Base-by-base conservation (phyloP, 352 stramenopile species). In the Phytophthora sansomeana region DNA sequence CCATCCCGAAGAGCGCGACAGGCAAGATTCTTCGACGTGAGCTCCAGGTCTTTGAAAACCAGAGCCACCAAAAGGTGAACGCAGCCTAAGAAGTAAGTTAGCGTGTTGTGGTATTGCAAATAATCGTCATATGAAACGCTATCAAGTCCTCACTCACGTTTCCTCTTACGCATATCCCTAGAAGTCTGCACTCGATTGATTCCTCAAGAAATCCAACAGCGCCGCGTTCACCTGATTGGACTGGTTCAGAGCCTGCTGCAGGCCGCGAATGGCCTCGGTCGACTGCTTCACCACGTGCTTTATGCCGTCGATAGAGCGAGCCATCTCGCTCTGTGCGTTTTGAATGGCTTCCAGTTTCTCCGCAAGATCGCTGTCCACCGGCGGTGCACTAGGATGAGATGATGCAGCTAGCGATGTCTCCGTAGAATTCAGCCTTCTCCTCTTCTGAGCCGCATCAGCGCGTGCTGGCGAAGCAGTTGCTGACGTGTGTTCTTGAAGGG, bases 21-120 rank as follows among this genome's bases (percentile, higher is more conserved):
- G 95, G 95, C 17, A 98, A 98, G 77, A 97, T 98, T 55, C 69
- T 98, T 33, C 81, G 93, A 38, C 77, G 92, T 16, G 67, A 97
- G 41, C 71, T 98, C n/a, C 78, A 87, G 32, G 73, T 67, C 10
- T 42, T 62, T 19, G 70, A 85, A 41, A 85, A 82, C 56, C 52
- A 67, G 59, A 39, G 63, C 33, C 67, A 74, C 39, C 46, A 63
- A 47, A 67, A 71, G 44, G 51, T 26, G 38, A 68, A 35, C 36
- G 29, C 26, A 19, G 50, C 57, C 10, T 67, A 54, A 33, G 10
- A 66, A 51, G 16, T 43, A 26, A 17, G 24, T 35, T 36, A 41
- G 49, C 41, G 9, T 50, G 24, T 16, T 46, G 42, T 51, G 32
- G 42, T 29, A 53, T 63, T 44, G 36, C 36, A 63, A 44, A 47